A percentile compares a stretch with the other conserved stretches of the same genome.
Conservation (phyloP, 2,329 filamentous ascomycete genomes). For the Pseudogymnoascus sp. region DNA sequence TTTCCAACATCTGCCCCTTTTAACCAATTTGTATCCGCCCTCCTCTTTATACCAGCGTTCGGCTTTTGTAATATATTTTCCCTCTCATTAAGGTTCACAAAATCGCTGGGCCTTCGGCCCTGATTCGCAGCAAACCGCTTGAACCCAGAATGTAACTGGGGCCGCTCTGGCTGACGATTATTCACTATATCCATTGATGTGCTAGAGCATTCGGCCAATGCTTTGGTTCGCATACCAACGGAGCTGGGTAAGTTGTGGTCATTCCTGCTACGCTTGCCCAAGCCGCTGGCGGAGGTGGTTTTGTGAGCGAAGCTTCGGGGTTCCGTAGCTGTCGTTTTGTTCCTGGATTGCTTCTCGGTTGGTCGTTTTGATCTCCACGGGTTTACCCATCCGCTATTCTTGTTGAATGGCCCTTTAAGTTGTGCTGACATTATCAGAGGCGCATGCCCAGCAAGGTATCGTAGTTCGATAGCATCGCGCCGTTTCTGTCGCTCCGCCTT, state of each 20-base stretch:
- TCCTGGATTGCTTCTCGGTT: background rate
- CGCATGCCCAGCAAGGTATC: constrained; percentile 49
- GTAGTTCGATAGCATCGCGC: constrained; percentile 52
- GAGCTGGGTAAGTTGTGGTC: background rate
- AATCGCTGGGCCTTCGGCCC: background rate
- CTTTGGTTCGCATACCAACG: background rate
- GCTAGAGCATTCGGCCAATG: background rate
- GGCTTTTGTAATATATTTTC: constrained; percentile 4
- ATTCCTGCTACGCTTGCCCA: background rate
- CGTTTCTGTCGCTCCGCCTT: constrained; percentile 43
- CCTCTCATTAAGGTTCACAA: background rate
- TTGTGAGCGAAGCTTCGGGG: background rate
- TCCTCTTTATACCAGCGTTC: constrained; percentile 1
- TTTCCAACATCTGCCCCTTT: constrained; percentile 27
- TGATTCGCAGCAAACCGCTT: background rate
- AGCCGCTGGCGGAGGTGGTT: background rate
- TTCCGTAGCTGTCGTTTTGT: background rate
- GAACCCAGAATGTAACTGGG: background rate
- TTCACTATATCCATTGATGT: background rate
- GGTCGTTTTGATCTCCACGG: constrained; percentile 39
- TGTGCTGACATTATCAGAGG: constrained; percentile 53
- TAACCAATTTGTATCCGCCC: constrained; percentile 23
- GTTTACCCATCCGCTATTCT: constrained; percentile 42
- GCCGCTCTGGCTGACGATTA: background rate
- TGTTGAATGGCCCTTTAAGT: constrained; percentile 55